Conservation (phyloP, 1,284 basidiomycete genomes). For the Cronartium quercuum region DNA sequence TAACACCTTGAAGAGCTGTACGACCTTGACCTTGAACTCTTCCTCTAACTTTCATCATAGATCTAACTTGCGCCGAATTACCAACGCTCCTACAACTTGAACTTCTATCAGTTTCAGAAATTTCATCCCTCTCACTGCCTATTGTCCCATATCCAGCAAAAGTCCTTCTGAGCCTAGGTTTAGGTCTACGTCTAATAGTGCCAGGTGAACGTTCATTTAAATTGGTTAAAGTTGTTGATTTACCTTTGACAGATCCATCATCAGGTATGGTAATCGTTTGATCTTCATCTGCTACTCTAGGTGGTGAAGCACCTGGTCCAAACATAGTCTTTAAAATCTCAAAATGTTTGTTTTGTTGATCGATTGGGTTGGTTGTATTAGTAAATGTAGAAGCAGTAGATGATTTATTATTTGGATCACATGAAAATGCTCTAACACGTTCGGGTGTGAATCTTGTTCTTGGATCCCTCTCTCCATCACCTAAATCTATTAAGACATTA, state of each 20-base stretch:
- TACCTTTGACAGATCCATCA: background rate
- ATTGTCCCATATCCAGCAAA: no score
- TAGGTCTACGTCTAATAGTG: no score
- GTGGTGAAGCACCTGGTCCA: constrained; percentile 11
- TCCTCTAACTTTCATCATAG: background rate
- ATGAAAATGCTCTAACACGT: background rate
- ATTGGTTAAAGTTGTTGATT: background rate
- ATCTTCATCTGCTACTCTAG: background rate
- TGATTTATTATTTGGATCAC: background rate
- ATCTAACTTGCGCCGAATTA: no score
- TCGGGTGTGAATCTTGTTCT: constrained; percentile 5
- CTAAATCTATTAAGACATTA: constrained; percentile 39
- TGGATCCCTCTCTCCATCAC: constrained; percentile 27
- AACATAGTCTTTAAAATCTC: constrained; percentile 39
- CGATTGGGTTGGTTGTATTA: background rate
- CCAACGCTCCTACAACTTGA: no score
- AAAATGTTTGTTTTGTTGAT: constrained; percentile 16
- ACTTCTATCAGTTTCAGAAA: background rate
- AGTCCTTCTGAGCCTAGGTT: no score
- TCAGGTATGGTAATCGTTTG: background rate
- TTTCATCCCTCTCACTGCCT: background rate
- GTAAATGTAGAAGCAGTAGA: background rate
- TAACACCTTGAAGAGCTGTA: background rate
- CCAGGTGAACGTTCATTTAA: no score
- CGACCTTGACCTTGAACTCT: background rate